Percentiles rank a stretch among this genome's conserved stretches.
Conservation (phyloP, 768 basidiomycete species). For the Auriscalpium microsporum region DNA sequence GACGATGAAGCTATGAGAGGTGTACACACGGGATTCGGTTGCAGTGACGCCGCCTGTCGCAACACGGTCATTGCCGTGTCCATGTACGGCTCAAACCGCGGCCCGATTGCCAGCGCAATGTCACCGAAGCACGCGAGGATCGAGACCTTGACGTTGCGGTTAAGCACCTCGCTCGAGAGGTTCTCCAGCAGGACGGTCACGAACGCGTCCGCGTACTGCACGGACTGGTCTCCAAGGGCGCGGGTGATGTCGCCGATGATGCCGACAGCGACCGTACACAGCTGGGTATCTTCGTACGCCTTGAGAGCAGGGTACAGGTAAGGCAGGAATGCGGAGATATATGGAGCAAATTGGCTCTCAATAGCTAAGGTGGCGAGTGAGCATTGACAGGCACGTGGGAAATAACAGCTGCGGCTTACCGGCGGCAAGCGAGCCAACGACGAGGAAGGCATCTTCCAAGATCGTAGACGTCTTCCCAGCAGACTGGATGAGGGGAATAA, state of each 20-base stretch:
- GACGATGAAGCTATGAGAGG: background rate
- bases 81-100: conserved; percentile 80
- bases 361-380: conserved; percentile 39
- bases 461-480: conserved; percentile 92
- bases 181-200: conserved; percentile 91
- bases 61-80: conserved; percentile 87
- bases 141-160: conserved; percentile 94
- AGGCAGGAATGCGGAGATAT: conserved; percentile 78
- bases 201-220: conserved; percentile 78
- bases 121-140: conserved; percentile 95
- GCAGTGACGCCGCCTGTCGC: conserved; percentile 80
- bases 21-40: conserved; percentile 72
- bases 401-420: conserved; percentile 31
- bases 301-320: conserved; percentile 85
- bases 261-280: conserved; percentile 93
- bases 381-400: background rate
- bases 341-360: conserved; percentile 70
- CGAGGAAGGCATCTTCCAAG: conserved; percentile 93
- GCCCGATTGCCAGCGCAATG: conserved; percentile 86
- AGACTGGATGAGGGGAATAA: conserved; percentile 76
- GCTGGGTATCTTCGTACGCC: conserved; percentile 88
- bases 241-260: conserved; percentile 96
- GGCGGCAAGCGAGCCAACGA: conserved; percentile 79
- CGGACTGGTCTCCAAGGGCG: conserved; percentile 77
- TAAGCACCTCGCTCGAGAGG: conserved; percentile 81